phyloP scores from a whole-genome alignment of 495 filamentous ascomycete species.

The Penicillium angulare region DNA sequence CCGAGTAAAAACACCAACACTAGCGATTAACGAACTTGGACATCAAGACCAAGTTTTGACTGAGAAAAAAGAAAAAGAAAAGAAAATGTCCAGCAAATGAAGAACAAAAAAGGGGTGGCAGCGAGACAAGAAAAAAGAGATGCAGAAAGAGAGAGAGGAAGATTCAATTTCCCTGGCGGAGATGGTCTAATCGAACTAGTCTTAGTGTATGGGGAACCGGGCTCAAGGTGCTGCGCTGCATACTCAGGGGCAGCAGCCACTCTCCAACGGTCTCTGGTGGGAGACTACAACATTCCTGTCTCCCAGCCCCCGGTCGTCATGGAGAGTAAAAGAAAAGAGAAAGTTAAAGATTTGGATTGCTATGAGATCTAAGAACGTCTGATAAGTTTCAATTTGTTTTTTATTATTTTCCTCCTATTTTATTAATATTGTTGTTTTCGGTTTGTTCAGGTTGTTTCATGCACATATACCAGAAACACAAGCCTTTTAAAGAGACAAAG shows the following conservation, averaged over 20 bases:
- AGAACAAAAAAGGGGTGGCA: background rate
- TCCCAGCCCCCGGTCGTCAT: conserved; percentile 12
- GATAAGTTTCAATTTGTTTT: background rate
- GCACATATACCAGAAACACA: too few species aligned
- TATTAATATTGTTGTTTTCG: too few species aligned
- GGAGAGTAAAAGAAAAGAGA: background rate
- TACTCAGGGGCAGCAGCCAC: conserved; percentile 23
- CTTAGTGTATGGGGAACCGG: conserved; percentile 13
- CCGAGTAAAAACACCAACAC: background rate
- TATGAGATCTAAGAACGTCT: too few species aligned
- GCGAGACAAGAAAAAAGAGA: conserved; percentile 1
- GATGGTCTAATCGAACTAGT: conserved; percentile 30
- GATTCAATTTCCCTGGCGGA: conserved; percentile 24
- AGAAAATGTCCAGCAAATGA: background rate
- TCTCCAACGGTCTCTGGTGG: conserved; percentile 9
- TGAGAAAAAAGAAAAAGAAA: conserved; percentile 5
- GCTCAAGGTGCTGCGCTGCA: too few species aligned
- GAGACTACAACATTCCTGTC: conserved; percentile 13
- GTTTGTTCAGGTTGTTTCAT: too few species aligned
- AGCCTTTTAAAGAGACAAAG: too few species aligned
- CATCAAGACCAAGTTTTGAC: conserved; percentile 7
- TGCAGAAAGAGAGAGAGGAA: conserved; percentile 12
- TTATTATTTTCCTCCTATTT: background rate
- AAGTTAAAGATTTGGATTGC: too few species aligned
- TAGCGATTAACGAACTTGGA: background rate